phyloP scores from a whole-genome alignment of 768 basidiomycete genomes.

The Leucosporidium yakuticum region DNA sequence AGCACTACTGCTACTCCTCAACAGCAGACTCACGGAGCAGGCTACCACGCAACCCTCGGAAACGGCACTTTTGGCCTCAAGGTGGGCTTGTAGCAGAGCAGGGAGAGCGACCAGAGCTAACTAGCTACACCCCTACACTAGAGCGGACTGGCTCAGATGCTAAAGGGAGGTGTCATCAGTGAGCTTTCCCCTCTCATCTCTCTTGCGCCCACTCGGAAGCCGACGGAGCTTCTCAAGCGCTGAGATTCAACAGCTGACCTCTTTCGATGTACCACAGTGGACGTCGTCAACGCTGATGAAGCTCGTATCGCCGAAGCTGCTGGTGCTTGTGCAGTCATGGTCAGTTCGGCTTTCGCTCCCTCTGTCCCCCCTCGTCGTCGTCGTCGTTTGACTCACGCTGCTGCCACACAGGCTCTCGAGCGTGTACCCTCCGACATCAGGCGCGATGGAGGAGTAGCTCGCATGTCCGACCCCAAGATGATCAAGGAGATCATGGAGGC shows the following conservation, averaged over 20 bases:
- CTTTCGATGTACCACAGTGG: conserved; percentile 56
- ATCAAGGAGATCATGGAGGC: conserved; percentile 93
- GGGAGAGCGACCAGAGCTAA: neutral
- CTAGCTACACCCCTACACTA: neutral
- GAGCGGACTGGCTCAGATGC: conserved; percentile 74
- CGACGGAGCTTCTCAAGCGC: neutral
- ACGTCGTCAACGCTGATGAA: conserved; percentile 73
- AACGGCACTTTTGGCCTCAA: conserved; percentile 24
- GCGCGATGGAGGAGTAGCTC: conserved; percentile 81
- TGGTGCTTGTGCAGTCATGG: conserved; percentile 95
- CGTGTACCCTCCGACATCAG: conserved; percentile 94
- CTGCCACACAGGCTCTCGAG: conserved; percentile 57
- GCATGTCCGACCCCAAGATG: conserved; percentile 80
- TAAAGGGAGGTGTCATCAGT: conserved; percentile 79
- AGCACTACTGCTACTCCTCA: conserved; percentile 21
- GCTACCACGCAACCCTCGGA: neutral
- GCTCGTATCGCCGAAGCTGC: conserved; percentile 96
- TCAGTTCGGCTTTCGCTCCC: conserved; percentile 1
- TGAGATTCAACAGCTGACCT: conserved; percentile 9
- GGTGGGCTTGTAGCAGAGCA: conserved; percentile 3
- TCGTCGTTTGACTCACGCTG: no score
- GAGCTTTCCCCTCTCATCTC: no score
- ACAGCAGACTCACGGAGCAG: conserved; percentile 65
- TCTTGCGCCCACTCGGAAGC: no score
- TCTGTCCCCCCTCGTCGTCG: no score